These are phyloP conservation scores for Erythrophleum fordii DNA, from an alignment of 306 rosid species.

Conservation along the genomic window DNA sequence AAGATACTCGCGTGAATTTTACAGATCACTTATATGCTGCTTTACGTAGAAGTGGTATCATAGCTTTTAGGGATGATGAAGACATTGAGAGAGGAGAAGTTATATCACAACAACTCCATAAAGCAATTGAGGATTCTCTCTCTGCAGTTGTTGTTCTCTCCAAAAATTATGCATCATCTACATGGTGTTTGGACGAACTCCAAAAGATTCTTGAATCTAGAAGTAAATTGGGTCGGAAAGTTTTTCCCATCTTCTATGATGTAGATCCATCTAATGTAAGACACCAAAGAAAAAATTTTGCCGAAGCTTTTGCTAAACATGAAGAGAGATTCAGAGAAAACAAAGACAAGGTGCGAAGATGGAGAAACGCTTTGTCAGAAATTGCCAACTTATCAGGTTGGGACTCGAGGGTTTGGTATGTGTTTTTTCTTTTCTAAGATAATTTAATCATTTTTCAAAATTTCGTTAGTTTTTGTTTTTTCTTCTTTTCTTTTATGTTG, in stretches of 20 bases:
- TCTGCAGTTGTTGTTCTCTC: constrained; percentile 7
- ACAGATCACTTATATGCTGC: neutral
- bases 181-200: neutral
- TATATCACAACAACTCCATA: neutral
- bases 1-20: neutral
- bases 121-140: constrained; percentile 3
- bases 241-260: neutral
- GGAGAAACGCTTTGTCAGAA: neutral
- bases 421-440: neutral
- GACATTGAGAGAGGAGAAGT: constrained; percentile 1
- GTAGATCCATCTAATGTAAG: neutral
- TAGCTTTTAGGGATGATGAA: constrained; percentile 3
- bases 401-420: neutral
- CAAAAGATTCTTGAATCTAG: neutral
- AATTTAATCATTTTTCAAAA: too few species aligned
- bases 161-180: neutral
- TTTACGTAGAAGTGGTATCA: neutral
- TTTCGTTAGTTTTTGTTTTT: too few species aligned
- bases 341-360: neutral
- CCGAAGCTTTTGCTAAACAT: neutral
- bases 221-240: neutral
- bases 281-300: neutral
- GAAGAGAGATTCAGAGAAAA: neutral
- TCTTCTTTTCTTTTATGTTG: too few species aligned
- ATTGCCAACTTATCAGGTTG: neutral